These are phyloP conservation scores for Skeletonema grethae DNA, from an alignment of 108 stramenopile species.

Conservation along the genomic window DNA sequence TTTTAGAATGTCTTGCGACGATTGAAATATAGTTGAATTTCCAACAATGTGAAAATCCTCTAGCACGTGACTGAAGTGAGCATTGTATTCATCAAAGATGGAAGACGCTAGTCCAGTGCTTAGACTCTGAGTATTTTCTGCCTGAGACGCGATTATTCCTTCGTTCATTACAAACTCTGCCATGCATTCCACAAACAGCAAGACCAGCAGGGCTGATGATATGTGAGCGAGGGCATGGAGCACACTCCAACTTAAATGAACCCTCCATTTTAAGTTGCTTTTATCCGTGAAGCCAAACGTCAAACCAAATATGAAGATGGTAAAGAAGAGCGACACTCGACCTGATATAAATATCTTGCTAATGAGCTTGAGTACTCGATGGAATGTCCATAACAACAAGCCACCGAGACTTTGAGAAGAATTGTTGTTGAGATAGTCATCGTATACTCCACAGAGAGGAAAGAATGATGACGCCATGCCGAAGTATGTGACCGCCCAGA, in stretches of 20 bases:
- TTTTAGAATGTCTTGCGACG: constrained; percentile 11
- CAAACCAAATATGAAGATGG: constrained; percentile 18
- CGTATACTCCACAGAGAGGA: constrained; percentile 65
- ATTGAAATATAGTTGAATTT: constrained; percentile 20
- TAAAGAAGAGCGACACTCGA: constrained; percentile 45
- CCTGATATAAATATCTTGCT: constrained; percentile 44
- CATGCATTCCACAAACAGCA: constrained; percentile 57
- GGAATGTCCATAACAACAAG: constrained; percentile 29
- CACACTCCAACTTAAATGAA: constrained; percentile 38
- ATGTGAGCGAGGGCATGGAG: constrained; percentile 47
- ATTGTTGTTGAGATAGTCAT: constrained; percentile 47
- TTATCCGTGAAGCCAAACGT: constrained; percentile 40
- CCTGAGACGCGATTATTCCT: constrained; percentile 38
- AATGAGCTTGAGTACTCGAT: constrained; percentile 38
- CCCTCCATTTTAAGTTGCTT: constrained; percentile 31
- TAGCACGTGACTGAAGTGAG: constrained; percentile 41
- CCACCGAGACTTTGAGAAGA: constrained; percentile 30
- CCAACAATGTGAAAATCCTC: constrained; percentile 43
- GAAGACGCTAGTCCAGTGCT: constrained; percentile 50
- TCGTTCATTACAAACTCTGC: constrained; percentile 54
- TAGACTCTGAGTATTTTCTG: constrained; percentile 19
- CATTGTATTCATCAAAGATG: constrained; percentile 52
- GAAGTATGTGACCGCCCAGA: constrained; percentile 54
- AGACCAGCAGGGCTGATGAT: constrained; percentile 38
- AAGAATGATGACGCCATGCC: constrained; percentile 60